Evolutionary conservation across 768 basidiomycete genomes (phyloP), one percentile per base, ranked within the genome.

Genomic region (Lentinula edodes): DNA sequence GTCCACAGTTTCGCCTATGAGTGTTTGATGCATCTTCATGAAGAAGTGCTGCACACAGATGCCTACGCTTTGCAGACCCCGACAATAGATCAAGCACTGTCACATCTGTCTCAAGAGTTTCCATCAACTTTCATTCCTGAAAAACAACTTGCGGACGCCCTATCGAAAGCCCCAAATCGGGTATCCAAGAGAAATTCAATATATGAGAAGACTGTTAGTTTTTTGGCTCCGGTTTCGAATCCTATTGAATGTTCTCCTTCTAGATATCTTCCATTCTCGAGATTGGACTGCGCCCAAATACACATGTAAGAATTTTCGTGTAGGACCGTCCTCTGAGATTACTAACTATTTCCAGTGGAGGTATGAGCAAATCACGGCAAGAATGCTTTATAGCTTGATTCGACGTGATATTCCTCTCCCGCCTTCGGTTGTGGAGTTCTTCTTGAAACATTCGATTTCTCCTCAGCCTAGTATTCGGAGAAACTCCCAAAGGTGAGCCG

Each of bases 281-380:
- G 64, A 71, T 90, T 67, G 89, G 88, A 20, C 67, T 72, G 61
- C 77, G 80, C 64, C 79, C 88, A 9, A 80, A 80, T 18, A 91
- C 90, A 52, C 91, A 93, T 73, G 91, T 91, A 74, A 63, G 86
- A 52, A 41, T 23, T 38, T 39, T 10, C 13, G 34, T 20, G 35
- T 18, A 8, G n/a, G 6, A 10, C 16, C 5, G 10, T 38, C 18
- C 48, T 62, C 39, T 52, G 53, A 59, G 20, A 5, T 48, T 20
- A 20, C 46, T 62, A 48, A 23, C 43, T 42, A 12, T 9, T 52
- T 61, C 62, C 65, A 93, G 91, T 93, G 91, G 91, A 80, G 90
- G 74, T 93, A 93, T 71, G 78, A 86, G 0, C 87, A 91, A 77
- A 86, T 85, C 66, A 87, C 90, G 7, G 71, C 79, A 35, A 81